Percentiles rank a stretch among this genome's conserved stretches.
Evolutionary conservation across 257 asterid genomes (phyloP).

Genomic region (Rubia yunnanensis): DNA sequence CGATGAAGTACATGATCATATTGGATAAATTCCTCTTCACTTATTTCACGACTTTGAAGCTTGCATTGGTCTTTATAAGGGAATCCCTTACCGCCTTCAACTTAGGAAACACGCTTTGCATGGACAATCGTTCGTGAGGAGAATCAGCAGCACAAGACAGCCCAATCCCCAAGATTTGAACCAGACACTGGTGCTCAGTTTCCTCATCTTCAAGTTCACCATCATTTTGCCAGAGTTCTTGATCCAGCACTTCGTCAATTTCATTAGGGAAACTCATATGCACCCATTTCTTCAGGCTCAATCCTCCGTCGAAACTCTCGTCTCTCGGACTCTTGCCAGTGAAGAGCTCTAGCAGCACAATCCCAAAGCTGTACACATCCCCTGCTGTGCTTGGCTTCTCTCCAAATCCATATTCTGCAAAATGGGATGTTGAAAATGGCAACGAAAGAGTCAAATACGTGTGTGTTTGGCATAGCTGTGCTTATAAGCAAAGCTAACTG

Average conservation of each 20-base stretch:
- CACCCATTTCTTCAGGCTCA: constrained; percentile 45
- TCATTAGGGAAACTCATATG: constrained; percentile 25
- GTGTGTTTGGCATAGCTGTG: too few relatives aligned
- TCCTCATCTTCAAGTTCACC: constrained; percentile 7
- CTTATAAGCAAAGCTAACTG: too few relatives aligned
- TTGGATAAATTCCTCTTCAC: background rate
- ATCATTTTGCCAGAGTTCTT: constrained; percentile 8
- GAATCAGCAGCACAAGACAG: constrained; percentile 38
- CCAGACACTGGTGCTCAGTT: constrained; percentile 18
- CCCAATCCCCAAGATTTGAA: constrained; percentile 28
- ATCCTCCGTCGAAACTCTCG: constrained; percentile 29
- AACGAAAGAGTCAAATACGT: too few relatives aligned
- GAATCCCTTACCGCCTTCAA: constrained; percentile 19
- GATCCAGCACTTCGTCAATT: constrained; percentile 32
- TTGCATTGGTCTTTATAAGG: constrained; percentile 7
- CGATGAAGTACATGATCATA: too few relatives aligned
- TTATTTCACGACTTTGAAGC: background rate
- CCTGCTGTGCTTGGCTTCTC: constrained; percentile 39
- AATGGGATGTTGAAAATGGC: background rate
- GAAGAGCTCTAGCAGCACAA: constrained; percentile 44
- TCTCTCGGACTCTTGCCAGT: constrained; percentile 44
- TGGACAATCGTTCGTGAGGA: constrained; percentile 26
- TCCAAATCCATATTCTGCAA: constrained; percentile 49
- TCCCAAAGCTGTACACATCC: constrained; percentile 60
- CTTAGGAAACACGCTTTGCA: constrained; percentile 31